Percentiles rank a stretch among this genome's conserved stretches.
Conservation (phyloP, 495 filamentous ascomycete species). For the Podospora comata region DNA sequence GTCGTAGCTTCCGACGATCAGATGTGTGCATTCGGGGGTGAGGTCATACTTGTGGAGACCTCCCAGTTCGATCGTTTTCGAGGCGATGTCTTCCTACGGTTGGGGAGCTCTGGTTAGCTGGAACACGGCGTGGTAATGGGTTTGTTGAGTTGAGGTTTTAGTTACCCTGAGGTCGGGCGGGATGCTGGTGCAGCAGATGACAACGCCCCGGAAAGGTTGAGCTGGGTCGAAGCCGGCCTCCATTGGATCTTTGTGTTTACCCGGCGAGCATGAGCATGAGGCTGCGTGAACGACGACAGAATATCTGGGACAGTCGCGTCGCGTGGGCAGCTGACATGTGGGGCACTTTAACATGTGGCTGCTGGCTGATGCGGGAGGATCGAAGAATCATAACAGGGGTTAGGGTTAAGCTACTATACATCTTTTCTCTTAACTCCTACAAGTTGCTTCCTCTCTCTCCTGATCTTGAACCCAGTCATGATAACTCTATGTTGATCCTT, state of each 20-base stretch:
- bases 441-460: background rate
- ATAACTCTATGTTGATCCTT: constrained; percentile 27
- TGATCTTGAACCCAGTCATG: constrained; percentile 30
- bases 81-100: constrained; percentile 62
- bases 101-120: background rate
- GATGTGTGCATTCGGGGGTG: constrained; percentile 93
- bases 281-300: background rate
- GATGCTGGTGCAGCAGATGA: constrained; percentile 91
- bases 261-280: background rate
- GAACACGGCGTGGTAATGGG: background rate
- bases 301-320: constrained; percentile 8
- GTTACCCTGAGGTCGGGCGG: constrained; percentile 75
- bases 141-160: background rate
- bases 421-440: background rate
- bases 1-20: constrained; percentile 81
- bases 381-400: background rate
- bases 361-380: background rate
- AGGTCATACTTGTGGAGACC: constrained; percentile 82
- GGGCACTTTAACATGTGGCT: constrained; percentile 1
- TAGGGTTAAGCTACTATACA: background rate
- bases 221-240: constrained; percentile 39
- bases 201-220: constrained; percentile 72
- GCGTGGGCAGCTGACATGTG: constrained; percentile 24
- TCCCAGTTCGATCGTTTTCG: constrained; percentile 75
- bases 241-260: background rate